phyloP scores from a whole-genome alignment of 2,329 filamentous ascomycete genomes.

The Cladorrhinum sp. region DNA sequence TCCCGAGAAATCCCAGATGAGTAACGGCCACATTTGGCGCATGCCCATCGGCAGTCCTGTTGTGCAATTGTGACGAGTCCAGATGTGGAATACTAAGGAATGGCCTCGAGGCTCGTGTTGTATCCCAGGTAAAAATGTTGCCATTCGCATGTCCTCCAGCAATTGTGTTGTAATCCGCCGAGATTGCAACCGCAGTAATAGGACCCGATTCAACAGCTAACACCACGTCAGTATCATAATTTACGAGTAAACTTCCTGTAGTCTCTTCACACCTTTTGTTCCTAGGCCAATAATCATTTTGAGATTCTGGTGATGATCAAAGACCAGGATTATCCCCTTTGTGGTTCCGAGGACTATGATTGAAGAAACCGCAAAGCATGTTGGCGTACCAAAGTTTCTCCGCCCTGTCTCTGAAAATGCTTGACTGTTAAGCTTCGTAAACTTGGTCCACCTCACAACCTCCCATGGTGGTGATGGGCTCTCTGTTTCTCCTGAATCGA shows the following conservation, averaged over 20 bases:
- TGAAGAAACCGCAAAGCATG: conserved; percentile 83
- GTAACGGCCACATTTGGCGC: conserved; percentile 72
- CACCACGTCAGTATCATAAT: conserved; percentile 31
- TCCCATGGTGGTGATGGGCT: conserved; percentile 86
- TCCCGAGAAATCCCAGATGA: conserved; percentile 93
- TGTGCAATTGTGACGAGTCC: conserved; percentile 60
- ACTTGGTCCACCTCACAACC: conserved; percentile 90
- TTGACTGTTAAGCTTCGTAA: conserved; percentile 84
- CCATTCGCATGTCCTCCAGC: conserved; percentile 87
- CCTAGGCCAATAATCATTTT: conserved; percentile 92
- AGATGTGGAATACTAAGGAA: conserved; percentile 85
- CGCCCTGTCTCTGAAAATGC: conserved; percentile 89
- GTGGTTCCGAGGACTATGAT: conserved; percentile 88
- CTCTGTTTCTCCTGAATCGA: conserved; percentile 63
- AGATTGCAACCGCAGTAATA: conserved; percentile 83
- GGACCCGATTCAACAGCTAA: conserved; percentile 85
- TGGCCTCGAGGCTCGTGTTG: conserved; percentile 73
- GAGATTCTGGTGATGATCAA: conserved; percentile 94
- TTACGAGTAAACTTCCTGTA: neutral
- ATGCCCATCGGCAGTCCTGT: conserved; percentile 76
- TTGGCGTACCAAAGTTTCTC: conserved; percentile 88
- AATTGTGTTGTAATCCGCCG: conserved; percentile 88
- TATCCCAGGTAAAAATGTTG: conserved; percentile 96
- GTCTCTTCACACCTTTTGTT: conserved; percentile 66
- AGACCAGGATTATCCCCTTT: conserved; percentile 90